phyloP scores from a whole-genome alignment of 2,329 filamentous ascomycete genomes.

The Verticillium nonalfalfae region DNA sequence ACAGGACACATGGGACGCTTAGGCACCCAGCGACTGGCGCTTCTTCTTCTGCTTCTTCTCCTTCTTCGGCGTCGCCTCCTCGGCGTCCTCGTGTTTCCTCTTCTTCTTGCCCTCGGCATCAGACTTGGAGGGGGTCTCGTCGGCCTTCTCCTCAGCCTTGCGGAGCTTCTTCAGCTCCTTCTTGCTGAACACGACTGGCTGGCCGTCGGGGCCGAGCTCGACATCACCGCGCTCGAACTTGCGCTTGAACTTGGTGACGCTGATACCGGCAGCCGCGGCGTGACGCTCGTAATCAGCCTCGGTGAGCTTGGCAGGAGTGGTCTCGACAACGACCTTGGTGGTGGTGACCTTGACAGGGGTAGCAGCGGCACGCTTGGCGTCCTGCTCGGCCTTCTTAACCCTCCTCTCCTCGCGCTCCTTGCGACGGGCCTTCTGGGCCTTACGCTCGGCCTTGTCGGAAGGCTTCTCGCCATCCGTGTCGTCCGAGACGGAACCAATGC shows the following conservation, averaged over 20 bases:
- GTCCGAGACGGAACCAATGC: conserved; percentile 14
- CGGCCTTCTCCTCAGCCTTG: conserved; percentile 41
- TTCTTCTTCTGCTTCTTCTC: conserved; percentile 49
- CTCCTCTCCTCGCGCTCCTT: conserved; percentile 3
- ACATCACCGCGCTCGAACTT: conserved; percentile 75
- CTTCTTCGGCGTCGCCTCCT: conserved; percentile 61
- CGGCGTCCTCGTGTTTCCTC: conserved; percentile 63
- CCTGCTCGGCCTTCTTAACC: background rate
- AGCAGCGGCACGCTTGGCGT: conserved; percentile 14
- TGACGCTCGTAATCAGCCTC: conserved; percentile 52
- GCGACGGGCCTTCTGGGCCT: conserved; percentile 19
- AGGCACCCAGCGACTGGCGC: conserved; percentile 16
- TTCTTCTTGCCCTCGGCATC: conserved; percentile 53
- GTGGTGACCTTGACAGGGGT: conserved; percentile 21
- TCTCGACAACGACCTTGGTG: conserved; percentile 20
- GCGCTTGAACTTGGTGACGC: conserved; percentile 70
- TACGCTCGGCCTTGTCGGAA: conserved; percentile 4
- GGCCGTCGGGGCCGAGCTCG: conserved; percentile 57
- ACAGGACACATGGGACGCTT: conserved; percentile 10
- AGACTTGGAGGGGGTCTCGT: conserved; percentile 33
- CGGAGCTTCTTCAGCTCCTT: conserved; percentile 70
- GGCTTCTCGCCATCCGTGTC: conserved; percentile 15
- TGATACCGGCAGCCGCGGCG: conserved; percentile 62
- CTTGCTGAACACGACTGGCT: conserved; percentile 63
- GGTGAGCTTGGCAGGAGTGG: conserved; percentile 32